These are phyloP conservation scores for Lactarius evosmus DNA, from an alignment of 768 basidiomycete genomes.

Conservation along the genomic window DNA sequence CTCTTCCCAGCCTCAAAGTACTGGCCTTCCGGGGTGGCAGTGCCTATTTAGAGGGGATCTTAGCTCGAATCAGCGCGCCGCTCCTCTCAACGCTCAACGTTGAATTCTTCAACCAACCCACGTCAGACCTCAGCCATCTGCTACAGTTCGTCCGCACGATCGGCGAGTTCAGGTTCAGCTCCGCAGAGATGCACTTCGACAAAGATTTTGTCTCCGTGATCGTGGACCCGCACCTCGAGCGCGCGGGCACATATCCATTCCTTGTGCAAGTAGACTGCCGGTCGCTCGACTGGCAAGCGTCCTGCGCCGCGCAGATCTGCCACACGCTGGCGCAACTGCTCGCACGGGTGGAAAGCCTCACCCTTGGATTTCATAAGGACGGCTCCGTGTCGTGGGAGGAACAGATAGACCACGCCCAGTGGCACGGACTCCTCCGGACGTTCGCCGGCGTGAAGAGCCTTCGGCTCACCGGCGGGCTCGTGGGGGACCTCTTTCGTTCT, in stretches of 20 bases:
- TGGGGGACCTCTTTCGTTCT: slow-evolving; percentile 7
- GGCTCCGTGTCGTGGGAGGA: neutral
- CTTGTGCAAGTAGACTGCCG: neutral
- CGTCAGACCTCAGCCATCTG: neutral
- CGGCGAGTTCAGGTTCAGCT: neutral
- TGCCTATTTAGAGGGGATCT: neutral
- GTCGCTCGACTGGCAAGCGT: neutral
- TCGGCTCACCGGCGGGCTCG: neutral
- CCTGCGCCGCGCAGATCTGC: slow-evolving; percentile 7
- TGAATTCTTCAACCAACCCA: slow-evolving; percentile 10
- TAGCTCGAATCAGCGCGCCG: neutral
- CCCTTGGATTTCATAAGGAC: slow-evolving; percentile 4
- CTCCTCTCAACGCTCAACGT: neutral
- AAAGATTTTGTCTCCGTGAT: slow-evolving; percentile 1
- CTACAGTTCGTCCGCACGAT: neutral
- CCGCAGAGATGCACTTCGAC: neutral
- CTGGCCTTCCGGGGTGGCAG: slow-evolving; percentile 4
- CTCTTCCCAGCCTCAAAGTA: neutral
- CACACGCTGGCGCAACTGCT: neutral
- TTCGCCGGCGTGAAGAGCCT: slow-evolving; percentile 4
- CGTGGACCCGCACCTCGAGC: neutral
- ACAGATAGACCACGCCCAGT: neutral
- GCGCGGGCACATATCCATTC: neutral
- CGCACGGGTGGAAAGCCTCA: neutral
- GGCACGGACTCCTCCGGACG: neutral